Evolutionary conservation across 345 rosid species (phyloP).

Genomic region (Cochlearia excelsa): DNA sequence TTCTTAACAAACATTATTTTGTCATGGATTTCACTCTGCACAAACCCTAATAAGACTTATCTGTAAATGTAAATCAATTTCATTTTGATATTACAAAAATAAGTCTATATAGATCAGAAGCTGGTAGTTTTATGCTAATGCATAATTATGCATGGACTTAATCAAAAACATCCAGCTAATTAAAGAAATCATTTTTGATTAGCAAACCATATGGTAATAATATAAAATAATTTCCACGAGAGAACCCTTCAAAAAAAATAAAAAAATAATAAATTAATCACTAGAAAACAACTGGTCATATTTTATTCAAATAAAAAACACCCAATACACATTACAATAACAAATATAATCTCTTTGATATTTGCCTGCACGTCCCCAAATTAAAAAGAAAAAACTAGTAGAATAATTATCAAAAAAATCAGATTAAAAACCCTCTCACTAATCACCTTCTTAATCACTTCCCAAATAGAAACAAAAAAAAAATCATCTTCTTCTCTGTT

Average conservation of each 20-base stretch:
- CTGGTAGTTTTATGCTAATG: slow-evolving; percentile 17
- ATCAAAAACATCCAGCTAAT: slow-evolving; percentile 40
- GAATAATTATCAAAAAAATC: slow-evolving; percentile 36
- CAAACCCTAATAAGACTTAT: too few relatives aligned
- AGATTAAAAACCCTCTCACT: slow-evolving; percentile 37
- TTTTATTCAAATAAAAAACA: slow-evolving; percentile 19
- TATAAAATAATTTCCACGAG: slow-evolving; percentile 29
- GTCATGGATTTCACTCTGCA: too few relatives aligned
- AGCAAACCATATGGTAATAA: slow-evolving; percentile 19
- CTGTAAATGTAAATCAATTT: too few relatives aligned
- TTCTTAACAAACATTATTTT: too few relatives aligned
- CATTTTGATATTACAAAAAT: too few relatives aligned
- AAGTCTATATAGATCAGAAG: slow-evolving; percentile 26
- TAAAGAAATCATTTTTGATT: slow-evolving; percentile 30
- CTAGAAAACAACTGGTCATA: slow-evolving; percentile 36
- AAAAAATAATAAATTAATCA: slow-evolving; percentile 7
- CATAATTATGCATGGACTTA: slow-evolving; percentile 38
- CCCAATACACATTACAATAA: slow-evolving; percentile 21
- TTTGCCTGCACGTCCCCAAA: slow-evolving; percentile 42
- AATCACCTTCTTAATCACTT: slow-evolving; percentile 35
- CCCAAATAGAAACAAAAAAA: not conserved
- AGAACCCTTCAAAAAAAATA: slow-evolving; percentile 24
- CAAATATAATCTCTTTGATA: slow-evolving; percentile 27
- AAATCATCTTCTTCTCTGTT: not conserved
- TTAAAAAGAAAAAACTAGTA: slow-evolving; percentile 21